phyloP scores from a whole-genome alignment of 129 eudicot genomes.

The Saposhnikovia divaricata region DNA sequence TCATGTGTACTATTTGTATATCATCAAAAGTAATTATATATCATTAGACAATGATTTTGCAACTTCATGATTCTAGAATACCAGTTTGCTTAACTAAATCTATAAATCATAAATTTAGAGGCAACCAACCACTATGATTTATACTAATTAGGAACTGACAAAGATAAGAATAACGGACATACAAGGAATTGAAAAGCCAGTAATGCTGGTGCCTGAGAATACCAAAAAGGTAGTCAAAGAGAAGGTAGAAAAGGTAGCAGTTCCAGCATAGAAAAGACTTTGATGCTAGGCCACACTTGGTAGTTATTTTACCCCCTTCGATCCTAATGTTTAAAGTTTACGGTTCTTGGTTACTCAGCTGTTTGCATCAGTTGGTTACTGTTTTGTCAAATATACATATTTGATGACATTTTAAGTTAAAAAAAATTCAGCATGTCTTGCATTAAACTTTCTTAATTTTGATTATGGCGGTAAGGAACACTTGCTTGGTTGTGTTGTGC shows the following conservation, averaged over 20 bases:
- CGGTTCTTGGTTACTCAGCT: not conserved
- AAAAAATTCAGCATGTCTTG: not conserved
- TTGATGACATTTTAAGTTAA: not conserved
- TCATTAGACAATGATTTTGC: too few relatives aligned
- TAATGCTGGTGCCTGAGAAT: conserved; percentile 21
- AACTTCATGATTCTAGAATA: too few relatives aligned
- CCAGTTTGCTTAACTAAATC: too few relatives aligned
- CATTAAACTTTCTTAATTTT: not conserved
- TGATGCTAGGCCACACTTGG: conserved; percentile 17
- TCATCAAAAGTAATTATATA: too few relatives aligned
- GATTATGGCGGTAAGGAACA: not conserved
- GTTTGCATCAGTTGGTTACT: not conserved
- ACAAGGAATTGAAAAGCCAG: conserved; percentile 81
- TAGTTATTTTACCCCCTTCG: not conserved
- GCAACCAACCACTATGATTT: too few relatives aligned
- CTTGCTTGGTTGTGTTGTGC: not conserved
- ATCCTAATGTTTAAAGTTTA: not conserved
- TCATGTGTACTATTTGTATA: too few relatives aligned
- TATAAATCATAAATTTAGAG: too few relatives aligned
- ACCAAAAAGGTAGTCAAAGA: conserved; percentile 28
- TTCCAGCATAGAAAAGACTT: conserved; percentile 41
- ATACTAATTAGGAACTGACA: conserved; percentile 56
- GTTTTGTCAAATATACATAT: not conserved
- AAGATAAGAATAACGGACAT: conserved; percentile 78
- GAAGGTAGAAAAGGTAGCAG: conserved; percentile 50